Percentiles rank a stretch among this genome's conserved stretches.
phyloP scores from a whole-genome alignment of 2,329 filamentous ascomycete species.

The Aspergillus sergii region DNA sequence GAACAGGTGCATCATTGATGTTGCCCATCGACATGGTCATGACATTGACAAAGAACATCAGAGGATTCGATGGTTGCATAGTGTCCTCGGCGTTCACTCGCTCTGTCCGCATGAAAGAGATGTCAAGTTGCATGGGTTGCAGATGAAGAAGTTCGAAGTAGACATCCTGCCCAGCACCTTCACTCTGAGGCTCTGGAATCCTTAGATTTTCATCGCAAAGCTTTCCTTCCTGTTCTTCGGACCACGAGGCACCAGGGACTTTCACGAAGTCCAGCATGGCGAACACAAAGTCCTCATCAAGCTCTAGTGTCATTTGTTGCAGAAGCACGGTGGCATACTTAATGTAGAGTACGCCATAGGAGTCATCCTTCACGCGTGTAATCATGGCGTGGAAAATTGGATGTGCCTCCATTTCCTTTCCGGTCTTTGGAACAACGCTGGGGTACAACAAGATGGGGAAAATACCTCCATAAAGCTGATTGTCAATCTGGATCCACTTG shows the following conservation, averaged over 20 bases:
- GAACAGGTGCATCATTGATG: conserved; percentile 94
- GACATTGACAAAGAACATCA: conserved; percentile 99
- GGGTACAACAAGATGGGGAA: conserved; percentile 98
- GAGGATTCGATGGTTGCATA: conserved; percentile 82
- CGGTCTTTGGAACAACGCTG: conserved; percentile 95
- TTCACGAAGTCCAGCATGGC: conserved; percentile 93
- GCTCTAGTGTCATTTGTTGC: conserved; percentile 96
- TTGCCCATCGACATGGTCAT: conserved; percentile 99
- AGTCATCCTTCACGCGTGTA: conserved; percentile 95
- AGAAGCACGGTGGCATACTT: conserved; percentile 94
- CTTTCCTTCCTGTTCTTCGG: conserved; percentile 77
- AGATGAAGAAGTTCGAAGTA: conserved; percentile 98
- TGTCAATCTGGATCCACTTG: conserved; percentile 99
- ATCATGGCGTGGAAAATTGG: conserved; percentile 91
- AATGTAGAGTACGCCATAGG: conserved; percentile 96
- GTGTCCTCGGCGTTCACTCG: conserved; percentile 96
- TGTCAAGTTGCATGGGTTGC: conserved; percentile 95
- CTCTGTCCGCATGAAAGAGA: conserved; percentile 96
- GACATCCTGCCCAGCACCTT: conserved; percentile 85
- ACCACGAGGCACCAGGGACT: conserved; percentile 86
- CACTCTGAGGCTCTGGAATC: conserved; percentile 86
- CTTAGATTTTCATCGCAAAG: conserved; percentile 88
- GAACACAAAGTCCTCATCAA: conserved; percentile 98
- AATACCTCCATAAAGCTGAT: conserved; percentile 95
- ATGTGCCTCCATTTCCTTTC: conserved; percentile 93